Evolutionary conservation across 2,329 filamentous ascomycete species (phyloP).

Genomic region (Trichophyton rubrum): DNA sequence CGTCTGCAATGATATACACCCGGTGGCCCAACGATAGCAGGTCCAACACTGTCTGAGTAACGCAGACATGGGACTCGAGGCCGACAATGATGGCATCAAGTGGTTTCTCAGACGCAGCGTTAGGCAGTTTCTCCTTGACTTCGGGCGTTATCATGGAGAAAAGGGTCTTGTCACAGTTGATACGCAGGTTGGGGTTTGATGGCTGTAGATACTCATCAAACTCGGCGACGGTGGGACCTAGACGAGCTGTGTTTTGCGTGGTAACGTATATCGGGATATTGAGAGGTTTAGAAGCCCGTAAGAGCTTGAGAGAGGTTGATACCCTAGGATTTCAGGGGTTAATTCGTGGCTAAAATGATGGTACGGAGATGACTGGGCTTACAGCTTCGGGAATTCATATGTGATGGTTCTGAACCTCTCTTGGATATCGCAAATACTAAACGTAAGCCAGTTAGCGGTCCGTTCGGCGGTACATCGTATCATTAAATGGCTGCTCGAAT

Average conservation of each 20-base stretch:
- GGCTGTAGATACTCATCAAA: constrained; percentile 42
- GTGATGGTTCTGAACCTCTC: constrained; percentile 82
- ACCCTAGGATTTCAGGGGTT: constrained; percentile 35
- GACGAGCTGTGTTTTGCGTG: constrained; percentile 66
- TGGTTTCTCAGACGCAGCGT: constrained; percentile 20
- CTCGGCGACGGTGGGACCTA: constrained; percentile 70
- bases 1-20: constrained; percentile 82
- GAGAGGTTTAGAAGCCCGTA: constrained; percentile 41
- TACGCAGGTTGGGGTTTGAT: constrained; percentile 40
- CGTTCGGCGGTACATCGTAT: background rate
- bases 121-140: constrained; percentile 36
- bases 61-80: constrained; percentile 88
- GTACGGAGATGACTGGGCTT: constrained; percentile 13
- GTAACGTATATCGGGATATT: constrained; percentile 70
- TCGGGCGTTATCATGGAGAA: constrained; percentile 79
- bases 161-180: constrained; percentile 66
- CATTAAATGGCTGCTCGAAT: background rate
- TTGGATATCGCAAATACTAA: constrained; percentile 84
- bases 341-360: background rate
- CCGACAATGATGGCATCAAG: constrained; percentile 67
- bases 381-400: constrained; percentile 74
- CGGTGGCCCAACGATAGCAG: constrained; percentile 59
- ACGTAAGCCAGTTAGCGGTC: background rate
- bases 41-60: constrained; percentile 84
- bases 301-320: constrained; percentile 55